A percentile compares a stretch with the other conserved stretches of the same genome.
These are phyloP conservation scores for Lecanosticta acicola DNA, from an alignment of 2,329 filamentous ascomycete genomes.

Conservation along the genomic window DNA sequence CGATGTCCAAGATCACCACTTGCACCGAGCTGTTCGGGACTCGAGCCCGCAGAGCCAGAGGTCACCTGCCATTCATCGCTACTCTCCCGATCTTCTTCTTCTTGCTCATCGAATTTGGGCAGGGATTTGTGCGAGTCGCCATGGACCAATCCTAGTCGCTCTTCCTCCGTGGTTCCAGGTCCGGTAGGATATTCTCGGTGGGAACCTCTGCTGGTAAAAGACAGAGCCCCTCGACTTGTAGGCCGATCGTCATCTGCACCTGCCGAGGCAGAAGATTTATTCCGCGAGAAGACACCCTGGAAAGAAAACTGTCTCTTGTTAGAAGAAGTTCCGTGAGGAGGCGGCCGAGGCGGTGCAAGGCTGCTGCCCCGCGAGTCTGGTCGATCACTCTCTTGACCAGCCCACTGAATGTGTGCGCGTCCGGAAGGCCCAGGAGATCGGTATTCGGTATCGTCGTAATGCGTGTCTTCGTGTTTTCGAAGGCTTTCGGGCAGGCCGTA, in stretches of 20 bases:
- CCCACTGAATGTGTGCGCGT: slow-evolving; percentile 46
- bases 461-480: slow-evolving; percentile 43
- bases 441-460: slow-evolving; percentile 47
- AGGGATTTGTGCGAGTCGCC: slow-evolving; percentile 26
- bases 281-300: slow-evolving; percentile 70
- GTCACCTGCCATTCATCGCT: slow-evolving; percentile 33
- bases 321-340: slow-evolving; percentile 44
- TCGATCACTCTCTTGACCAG: slow-evolving; percentile 36
- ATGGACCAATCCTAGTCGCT: slow-evolving; percentile 34
- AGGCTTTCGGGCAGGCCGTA: slow-evolving; percentile 47
- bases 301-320: slow-evolving; percentile 84
- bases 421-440: slow-evolving; percentile 32
- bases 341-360: slow-evolving; percentile 51
- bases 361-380: slow-evolving; percentile 40
- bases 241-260: slow-evolving; percentile 27
- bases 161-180: slow-evolving; percentile 32
- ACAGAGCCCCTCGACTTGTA: slow-evolving; percentile 31
- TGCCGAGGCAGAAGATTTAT: slow-evolving; percentile 32
- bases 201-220: slow-evolving; percentile 27
- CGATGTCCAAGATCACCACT: slow-evolving; percentile 22
- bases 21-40: slow-evolving; percentile 24
- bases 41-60: slow-evolving; percentile 21
- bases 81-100: slow-evolving; percentile 11
- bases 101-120: slow-evolving; percentile 16
- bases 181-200: slow-evolving; percentile 20